These are phyloP conservation scores for Malus orientalis DNA, from an alignment of 306 rosid genomes.

Conservation along the genomic window DNA sequence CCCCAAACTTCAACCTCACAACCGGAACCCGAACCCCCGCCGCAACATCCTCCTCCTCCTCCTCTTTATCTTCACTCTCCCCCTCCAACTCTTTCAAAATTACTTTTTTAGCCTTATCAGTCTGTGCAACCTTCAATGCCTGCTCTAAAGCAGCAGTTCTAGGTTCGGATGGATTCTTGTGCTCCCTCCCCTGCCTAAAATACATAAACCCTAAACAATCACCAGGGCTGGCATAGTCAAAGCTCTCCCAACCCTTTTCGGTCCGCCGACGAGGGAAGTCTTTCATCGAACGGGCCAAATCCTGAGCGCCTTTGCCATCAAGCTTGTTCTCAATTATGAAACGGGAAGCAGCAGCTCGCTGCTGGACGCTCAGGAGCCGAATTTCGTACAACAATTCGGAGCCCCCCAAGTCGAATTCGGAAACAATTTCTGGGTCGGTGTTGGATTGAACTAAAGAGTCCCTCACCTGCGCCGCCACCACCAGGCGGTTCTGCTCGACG, in stretches of 20 bases:
- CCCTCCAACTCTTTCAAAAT: constrained; percentile 34
- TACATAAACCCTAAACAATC: constrained; percentile 73
- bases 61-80: background rate
- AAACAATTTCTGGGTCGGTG: constrained; percentile 35
- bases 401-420: constrained; percentile 53
- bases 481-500: constrained; percentile 63
- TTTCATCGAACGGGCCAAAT: constrained; percentile 72
- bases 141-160: constrained; percentile 41
- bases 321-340: constrained; percentile 30
- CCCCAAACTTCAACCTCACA: constrained; percentile 76
- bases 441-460: constrained; percentile 50
- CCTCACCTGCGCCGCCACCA: constrained; percentile 70
- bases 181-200: constrained; percentile 57
- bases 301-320: constrained; percentile 49
- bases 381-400: constrained; percentile 63
- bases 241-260: constrained; percentile 62
- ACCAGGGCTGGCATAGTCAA: constrained; percentile 52
- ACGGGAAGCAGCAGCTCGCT: constrained; percentile 56
- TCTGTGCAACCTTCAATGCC: constrained; percentile 40
- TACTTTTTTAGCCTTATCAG: constrained; percentile 40
- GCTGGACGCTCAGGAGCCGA: constrained; percentile 47
- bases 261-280: constrained; percentile 61
- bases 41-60: background rate
- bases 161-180: constrained; percentile 33
- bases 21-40: constrained; percentile 45